Percentiles rank a stretch among this genome's conserved stretches.
Evolutionary conservation across 169 alveolate genomes (phyloP).

Genomic region (Babesia caballi): DNA sequence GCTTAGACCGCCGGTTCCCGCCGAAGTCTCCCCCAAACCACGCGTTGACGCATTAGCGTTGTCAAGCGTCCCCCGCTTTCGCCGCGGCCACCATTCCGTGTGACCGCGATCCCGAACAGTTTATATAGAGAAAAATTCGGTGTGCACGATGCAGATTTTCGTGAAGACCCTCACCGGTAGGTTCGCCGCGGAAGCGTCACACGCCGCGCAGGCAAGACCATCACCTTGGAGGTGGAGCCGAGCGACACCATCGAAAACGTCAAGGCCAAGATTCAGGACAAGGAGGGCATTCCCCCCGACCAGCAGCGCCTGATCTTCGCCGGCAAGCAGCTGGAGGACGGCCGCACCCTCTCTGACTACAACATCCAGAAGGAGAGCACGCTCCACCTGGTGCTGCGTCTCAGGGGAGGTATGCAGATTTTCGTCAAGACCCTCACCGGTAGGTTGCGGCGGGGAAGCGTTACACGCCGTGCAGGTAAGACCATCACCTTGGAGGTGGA

Average conservation of each 20-base stretch:
- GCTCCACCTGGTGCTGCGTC: slow-evolving; percentile 96
- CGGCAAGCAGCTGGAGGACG: slow-evolving; percentile 98
- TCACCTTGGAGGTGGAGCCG: slow-evolving; percentile 94
- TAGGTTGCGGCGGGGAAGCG: neutral
- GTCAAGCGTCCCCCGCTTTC: neutral
- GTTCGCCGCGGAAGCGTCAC: neutral
- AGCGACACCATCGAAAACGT: slow-evolving; percentile 96
- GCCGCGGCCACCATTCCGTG: neutral
- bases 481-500: slow-evolving; percentile 94
- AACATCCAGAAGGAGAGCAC: slow-evolving; percentile 97
- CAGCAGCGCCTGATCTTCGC: slow-evolving; percentile 98
- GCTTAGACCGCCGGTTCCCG: neutral
- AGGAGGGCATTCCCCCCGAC: slow-evolving; percentile 99
- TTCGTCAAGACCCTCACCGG: slow-evolving; percentile 75
- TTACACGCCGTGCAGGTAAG: slow-evolving; percentile 44
- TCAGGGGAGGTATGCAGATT: slow-evolving; percentile 94
- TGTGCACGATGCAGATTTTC: slow-evolving; percentile 22
- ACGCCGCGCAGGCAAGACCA: slow-evolving; percentile 82
- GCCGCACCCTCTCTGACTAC: slow-evolving; percentile 97
- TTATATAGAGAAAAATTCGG: neutral
- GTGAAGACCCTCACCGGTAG: slow-evolving; percentile 74
- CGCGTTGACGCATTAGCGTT: neutral
- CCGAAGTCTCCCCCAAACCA: neutral
- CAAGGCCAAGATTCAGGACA: slow-evolving; percentile 95
- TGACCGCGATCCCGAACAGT: no score